Conservation (phyloP, 495 filamentous ascomycete species). For the Margaritispora aquatica region DNA sequence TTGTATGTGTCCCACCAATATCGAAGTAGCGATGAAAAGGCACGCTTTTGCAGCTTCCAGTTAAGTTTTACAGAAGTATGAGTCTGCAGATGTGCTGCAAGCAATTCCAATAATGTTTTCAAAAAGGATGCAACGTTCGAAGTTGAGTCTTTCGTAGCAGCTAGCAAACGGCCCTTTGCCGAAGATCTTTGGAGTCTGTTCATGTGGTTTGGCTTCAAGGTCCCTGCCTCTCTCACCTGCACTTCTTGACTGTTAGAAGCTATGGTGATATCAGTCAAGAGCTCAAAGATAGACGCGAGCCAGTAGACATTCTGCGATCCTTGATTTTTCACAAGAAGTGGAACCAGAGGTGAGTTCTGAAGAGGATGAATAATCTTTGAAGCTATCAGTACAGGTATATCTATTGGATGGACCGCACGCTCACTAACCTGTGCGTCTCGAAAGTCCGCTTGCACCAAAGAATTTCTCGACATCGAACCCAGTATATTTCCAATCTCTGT, state of each 20-base stretch:
- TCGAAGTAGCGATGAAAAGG: constrained; percentile 40
- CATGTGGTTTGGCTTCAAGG: constrained; percentile 54
- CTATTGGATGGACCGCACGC: constrained; percentile 20
- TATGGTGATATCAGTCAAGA: constrained; percentile 38
- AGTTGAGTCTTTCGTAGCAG: constrained; percentile 61
- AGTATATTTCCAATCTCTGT: constrained; percentile 17
- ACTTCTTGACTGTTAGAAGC: constrained; percentile 25
- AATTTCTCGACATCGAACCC: constrained; percentile 13
- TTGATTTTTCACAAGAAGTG: constrained; percentile 28
- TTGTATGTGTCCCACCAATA: constrained; percentile 54
- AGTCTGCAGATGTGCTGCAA: constrained; percentile 29
- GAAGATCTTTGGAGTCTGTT: constrained; percentile 65
- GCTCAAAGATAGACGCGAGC: constrained; percentile 42
- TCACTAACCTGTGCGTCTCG: constrained; percentile 45
- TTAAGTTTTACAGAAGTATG: constrained; percentile 17
- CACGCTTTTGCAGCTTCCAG: constrained; percentile 22
- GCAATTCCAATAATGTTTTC: constrained; percentile 21
- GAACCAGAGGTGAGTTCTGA: constrained; percentile 53
- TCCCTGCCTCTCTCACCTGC: constrained; percentile 29
- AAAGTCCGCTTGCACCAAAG: constrained; percentile 29
- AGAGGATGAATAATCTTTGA: constrained; percentile 56
- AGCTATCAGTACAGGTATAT: constrained; percentile 30
- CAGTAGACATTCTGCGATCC: constrained; percentile 33
- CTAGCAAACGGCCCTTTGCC: constrained; percentile 48
- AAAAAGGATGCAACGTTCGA: constrained; percentile 38